Conservation (phyloP, 140 eudicot genomes). For the Ambrosia hybrid region DNA sequence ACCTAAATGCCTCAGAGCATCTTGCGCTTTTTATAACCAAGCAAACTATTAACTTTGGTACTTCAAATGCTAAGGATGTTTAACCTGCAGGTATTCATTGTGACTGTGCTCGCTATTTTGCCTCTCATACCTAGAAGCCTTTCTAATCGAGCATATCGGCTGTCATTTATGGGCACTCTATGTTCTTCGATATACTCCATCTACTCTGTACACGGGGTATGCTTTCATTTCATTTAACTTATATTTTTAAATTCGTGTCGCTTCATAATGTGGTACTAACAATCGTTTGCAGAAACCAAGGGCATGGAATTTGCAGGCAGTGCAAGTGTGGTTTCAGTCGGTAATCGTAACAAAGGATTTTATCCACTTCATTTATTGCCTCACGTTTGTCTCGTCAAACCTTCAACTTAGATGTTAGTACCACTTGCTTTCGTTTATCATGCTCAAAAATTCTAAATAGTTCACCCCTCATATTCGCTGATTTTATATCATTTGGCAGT, state of each 20-base stretch:
- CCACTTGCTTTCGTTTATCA: background rate
- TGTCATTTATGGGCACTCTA: slow-evolving; percentile 74
- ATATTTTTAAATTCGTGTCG: background rate
- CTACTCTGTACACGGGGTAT: slow-evolving; percentile 78
- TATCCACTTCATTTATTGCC: slow-evolving; percentile 70
- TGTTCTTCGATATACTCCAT: slow-evolving; percentile 70
- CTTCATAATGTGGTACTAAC: background rate
- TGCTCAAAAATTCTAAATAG: too few relatives aligned
- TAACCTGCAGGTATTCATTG: too few relatives aligned
- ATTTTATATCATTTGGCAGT: slow-evolving; percentile 38
- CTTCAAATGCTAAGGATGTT: too few relatives aligned
- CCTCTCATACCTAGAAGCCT: slow-evolving; percentile 53
- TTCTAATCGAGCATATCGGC: slow-evolving; percentile 63
- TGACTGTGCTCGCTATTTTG: too few relatives aligned
- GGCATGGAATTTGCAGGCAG: slow-evolving; percentile 78
- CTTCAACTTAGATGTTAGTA: slow-evolving; percentile 73
- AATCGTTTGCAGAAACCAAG: slow-evolving; percentile 64
- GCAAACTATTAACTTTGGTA: too few relatives aligned
- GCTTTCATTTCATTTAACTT: background rate
- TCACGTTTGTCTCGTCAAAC: slow-evolving; percentile 66
- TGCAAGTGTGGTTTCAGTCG: slow-evolving; percentile 78
- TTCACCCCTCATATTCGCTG: too few relatives aligned
- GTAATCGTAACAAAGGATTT: slow-evolving; percentile 73
- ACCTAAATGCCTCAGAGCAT: too few relatives aligned
- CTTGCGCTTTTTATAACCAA: too few relatives aligned